These are phyloP conservation scores for Escovopsis weberi DNA, from an alignment of 2,329 filamentous ascomycete species.

Conservation along the genomic window DNA sequence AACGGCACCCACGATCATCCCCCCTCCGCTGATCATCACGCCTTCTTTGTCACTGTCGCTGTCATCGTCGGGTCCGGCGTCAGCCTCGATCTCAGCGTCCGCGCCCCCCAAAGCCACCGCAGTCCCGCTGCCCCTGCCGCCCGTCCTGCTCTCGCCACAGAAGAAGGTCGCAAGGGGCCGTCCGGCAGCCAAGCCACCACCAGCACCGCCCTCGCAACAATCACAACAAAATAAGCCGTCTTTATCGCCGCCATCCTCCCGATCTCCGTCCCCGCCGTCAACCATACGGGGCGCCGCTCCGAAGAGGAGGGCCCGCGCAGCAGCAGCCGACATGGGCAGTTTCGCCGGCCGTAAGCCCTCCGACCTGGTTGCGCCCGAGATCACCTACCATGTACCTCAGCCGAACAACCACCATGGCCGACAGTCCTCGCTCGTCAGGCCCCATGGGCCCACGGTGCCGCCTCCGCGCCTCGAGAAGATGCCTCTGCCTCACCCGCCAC, in stretches of 20 bases:
- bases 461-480: constrained; percentile 17
- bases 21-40: too few relatives aligned
- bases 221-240: background rate
- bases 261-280: background rate
- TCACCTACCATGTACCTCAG: constrained; percentile 25
- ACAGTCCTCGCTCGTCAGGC: constrained; percentile 18
- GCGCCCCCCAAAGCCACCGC: constrained; percentile 1
- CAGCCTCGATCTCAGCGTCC: constrained; percentile 3
- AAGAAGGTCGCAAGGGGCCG: constrained; percentile 2
- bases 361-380: constrained; percentile 25
- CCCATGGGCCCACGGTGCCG: constrained; percentile 19
- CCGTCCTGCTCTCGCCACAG: constrained; percentile 1
- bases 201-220: background rate
- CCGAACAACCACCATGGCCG: constrained; percentile 14
- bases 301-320: background rate
- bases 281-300: constrained; percentile 1
- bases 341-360: constrained; percentile 14
- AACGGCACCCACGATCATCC: background rate
- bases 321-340: constrained; percentile 11
- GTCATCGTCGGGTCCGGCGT: constrained; percentile 1
- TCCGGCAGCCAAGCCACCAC: background rate
- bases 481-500: constrained; percentile 10
- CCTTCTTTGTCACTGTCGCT: too few relatives aligned
- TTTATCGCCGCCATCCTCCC: constrained; percentile 2
- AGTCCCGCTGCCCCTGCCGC: constrained; percentile 5